These are phyloP conservation scores for Trypanosoma grayi DNA, from an alignment of 208 protist genomes.

Conservation along the genomic window DNA sequence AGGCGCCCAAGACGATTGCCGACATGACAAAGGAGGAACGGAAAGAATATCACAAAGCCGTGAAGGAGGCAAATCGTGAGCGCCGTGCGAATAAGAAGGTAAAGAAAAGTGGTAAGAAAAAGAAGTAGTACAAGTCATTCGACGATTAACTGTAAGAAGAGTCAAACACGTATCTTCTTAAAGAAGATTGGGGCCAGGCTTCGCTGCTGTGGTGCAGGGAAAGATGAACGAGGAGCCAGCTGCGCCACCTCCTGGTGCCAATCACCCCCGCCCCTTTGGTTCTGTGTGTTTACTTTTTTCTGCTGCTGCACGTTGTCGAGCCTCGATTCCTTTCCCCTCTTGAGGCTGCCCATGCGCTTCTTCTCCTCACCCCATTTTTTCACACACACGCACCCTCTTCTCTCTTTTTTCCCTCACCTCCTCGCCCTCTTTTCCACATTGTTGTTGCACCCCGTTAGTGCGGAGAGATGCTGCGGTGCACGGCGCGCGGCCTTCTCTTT, in stretches of 20 bases:
- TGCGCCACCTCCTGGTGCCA: too few relatives aligned
- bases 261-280: too few relatives aligned
- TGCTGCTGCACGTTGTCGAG: too few relatives aligned
- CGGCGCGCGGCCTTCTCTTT: slow-evolving; percentile 37
- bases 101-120: slow-evolving; percentile 44
- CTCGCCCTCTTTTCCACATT: slow-evolving; percentile 6
- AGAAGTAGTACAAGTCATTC: slow-evolving; percentile 20
- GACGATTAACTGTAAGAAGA: not conserved
- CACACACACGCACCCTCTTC: not conserved
- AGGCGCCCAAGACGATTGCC: slow-evolving; percentile 37
- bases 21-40: slow-evolving; percentile 87
- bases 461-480: slow-evolving; percentile 41
- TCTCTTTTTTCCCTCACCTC: slow-evolving; percentile 21
- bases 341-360: not conserved
- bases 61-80: slow-evolving; percentile 80
- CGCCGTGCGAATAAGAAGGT: slow-evolving; percentile 68
- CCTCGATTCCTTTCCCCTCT: too few relatives aligned
- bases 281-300: too few relatives aligned
- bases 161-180: not conserved
- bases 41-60: slow-evolving; percentile 66
- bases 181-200: slow-evolving; percentile 30
- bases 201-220: too few relatives aligned
- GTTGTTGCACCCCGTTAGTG: not conserved
- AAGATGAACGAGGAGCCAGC: too few relatives aligned
- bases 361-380: not conserved